Evolutionary conservation across 495 filamentous ascomycete species (phyloP).

Genomic region (Tuber borchii): DNA sequence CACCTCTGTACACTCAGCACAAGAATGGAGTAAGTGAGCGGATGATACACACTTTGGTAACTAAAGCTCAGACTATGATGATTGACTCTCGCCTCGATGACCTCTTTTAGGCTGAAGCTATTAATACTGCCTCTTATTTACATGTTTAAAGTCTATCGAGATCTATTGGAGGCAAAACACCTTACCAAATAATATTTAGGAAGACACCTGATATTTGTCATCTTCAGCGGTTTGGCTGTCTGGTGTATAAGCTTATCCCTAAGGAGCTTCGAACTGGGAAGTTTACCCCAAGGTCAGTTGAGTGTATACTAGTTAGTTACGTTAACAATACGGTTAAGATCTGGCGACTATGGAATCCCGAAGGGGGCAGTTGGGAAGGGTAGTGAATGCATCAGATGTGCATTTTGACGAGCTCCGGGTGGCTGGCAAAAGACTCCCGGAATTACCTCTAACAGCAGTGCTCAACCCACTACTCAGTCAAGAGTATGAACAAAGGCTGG

Average conservation of each 20-base stretch:
- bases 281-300: background rate
- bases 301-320: conserved; percentile 13
- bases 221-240: background rate
- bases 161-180: background rate
- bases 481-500: background rate
- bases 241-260: conserved; percentile 3
- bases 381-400: conserved; percentile 8
- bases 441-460: background rate
- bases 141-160: background rate
- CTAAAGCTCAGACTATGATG: background rate
- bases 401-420: background rate
- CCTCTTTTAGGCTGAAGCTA: background rate
- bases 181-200: background rate
- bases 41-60: background rate
- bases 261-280: conserved; percentile 5
- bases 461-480: background rate
- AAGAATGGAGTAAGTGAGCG: conserved; percentile 4
- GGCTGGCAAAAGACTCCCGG: background rate
- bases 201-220: background rate
- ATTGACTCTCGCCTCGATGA: background rate
- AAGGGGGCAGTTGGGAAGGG: background rate
- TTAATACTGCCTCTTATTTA: conserved; percentile 5
- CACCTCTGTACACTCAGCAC: conserved; percentile 7
- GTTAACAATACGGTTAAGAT: background rate
- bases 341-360: conserved; percentile 4